Base-by-base conservation (phyloP, 1,284 basidiomycete genomes). In the Moesziomyces parantarcticus region DNA sequence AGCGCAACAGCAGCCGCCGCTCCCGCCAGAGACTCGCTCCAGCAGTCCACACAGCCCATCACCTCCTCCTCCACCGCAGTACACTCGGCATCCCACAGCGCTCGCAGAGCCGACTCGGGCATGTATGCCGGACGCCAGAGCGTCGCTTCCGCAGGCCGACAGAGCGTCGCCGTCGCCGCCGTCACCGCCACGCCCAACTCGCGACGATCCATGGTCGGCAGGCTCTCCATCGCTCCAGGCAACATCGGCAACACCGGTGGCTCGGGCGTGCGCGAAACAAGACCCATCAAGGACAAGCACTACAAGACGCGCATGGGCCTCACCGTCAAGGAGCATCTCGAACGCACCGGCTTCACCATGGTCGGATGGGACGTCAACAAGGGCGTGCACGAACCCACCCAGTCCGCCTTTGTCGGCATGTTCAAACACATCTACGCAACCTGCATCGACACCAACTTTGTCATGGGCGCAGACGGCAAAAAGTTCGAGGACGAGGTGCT, bases 401-500 rank as follows among this genome's bases (percentile, higher is more conserved):
- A 83, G 43, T 67, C 68, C 18, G 73, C 78, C 2, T 80, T 83
- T 50, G 64, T 80, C 26, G 69, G 65, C 51, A 79, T 83, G 70
- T 83, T 83, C 75, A 66, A 76, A 53, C 79, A 81, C 67, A 68
- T 83, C 49, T 83, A 82, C 50, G 45, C 63, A 32, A 65, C 50
- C 46, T 78, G 73, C 60, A 72, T 83, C 46, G 82, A 83, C 58
- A 55, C 59, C n/a, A 67, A 70, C 45, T 79, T 82, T 49, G 50
- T 59, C 50, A 71, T 82, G 58, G 77, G 68, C 21, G 68, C 61
- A 14, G 80, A 81, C 2, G 75, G 76, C 21, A 77, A 77, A 20
- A 83, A 82, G 62, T 80, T 80, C 42, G 79, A 79, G 32, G 81
- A 82, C 36, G 82, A 83, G 59, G 76, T 82, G 18, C 57, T 83